A percentile compares a stretch with the other conserved stretches of the same genome.
Evolutionary conservation across 2,329 filamentous ascomycete species (phyloP).

Genomic region (Domatiomyces globalis): DNA sequence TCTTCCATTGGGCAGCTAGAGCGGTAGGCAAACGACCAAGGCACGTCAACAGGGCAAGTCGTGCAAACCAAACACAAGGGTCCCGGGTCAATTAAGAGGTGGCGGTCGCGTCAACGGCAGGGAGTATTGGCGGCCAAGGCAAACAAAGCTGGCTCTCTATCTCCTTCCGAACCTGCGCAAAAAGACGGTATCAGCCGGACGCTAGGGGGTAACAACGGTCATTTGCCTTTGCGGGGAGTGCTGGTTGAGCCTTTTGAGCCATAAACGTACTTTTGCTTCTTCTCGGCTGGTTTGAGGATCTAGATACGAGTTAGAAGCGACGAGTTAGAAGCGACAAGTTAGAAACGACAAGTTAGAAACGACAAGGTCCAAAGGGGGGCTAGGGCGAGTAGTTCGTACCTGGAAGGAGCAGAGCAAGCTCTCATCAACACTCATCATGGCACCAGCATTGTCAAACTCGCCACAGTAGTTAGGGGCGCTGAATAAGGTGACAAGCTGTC

Average conservation of each 20-base stretch:
- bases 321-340: too few relatives aligned
- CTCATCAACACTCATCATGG: slow-evolving; percentile 99
- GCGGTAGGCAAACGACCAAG: background rate
- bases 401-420: slow-evolving; percentile 98
- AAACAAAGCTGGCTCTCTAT: slow-evolving; percentile 35
- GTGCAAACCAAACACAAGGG: background rate
- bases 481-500: slow-evolving; percentile 92
- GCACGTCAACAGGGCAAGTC: background rate
- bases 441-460: slow-evolving; percentile 97
- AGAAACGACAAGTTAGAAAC: too few relatives aligned
- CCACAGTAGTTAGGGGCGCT: slow-evolving; percentile 98
- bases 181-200: slow-evolving; percentile 49
- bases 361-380: too few relatives aligned
- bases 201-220: slow-evolving; percentile 33
- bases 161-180: slow-evolving; percentile 87
- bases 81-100: background rate
- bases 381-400: slow-evolving; percentile 37
- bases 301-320: slow-evolving; percentile 29
- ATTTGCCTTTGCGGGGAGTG: slow-evolving; percentile 56
- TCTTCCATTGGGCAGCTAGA: too few relatives aligned
- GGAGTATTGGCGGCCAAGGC: background rate
- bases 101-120: background rate
- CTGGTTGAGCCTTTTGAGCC: slow-evolving; percentile 55
- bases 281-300: slow-evolving; percentile 99
- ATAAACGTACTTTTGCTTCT: slow-evolving; percentile 99